Base-by-base conservation (phyloP, 2,329 filamentous ascomycete species). In the Penicillium sp. region DNA sequence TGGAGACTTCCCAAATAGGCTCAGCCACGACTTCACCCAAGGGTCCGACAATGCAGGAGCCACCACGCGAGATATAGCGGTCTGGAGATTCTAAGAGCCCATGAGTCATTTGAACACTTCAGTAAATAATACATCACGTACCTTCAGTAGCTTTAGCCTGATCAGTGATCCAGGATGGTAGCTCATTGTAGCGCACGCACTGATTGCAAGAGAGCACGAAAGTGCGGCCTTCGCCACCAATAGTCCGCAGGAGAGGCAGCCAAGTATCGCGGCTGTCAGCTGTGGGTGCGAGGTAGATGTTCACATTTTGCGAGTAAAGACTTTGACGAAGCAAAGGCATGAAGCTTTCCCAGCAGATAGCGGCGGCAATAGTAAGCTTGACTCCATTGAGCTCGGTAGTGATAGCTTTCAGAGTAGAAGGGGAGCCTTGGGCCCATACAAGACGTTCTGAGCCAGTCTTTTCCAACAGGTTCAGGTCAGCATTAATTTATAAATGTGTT, bases 291-390 rank as follows among this genome's bases (percentile, higher is more conserved):
- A 97, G 84, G 75, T 93, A 97, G 13, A 97, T 78, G 72, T 96
- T 96, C 68, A 97, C 86, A 70, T 96, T 96, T 74, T 97, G 93
- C 2, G 86, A 83, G 74, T 97, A 97, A 38, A 97, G 81, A 17
- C 86, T 83, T 71, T 96, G 89, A 19, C 93, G 85, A 8, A 97
- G 80, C 19, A 97, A 79, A 0, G 93, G 93, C 92, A 96, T 97
- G 77, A 93, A 96, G 74, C 90, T 96, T 75, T 97, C 93, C 93
- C 93, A 97, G 80, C 93, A 96, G 64, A 97, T 95, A 4, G 92
- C 93, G 3, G 89, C 87, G 0, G 89, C 93, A 59, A 97, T 83
- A 56, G 90, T 93, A 59, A 97, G 77, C 62, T 86, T 86, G 2
- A 92, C 84, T 50, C 91, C 91, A 60, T 88, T 88, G 72, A 97